Conservation (phyloP, 129 eudicot genomes). For the Centrapalus pauciflorus region DNA sequence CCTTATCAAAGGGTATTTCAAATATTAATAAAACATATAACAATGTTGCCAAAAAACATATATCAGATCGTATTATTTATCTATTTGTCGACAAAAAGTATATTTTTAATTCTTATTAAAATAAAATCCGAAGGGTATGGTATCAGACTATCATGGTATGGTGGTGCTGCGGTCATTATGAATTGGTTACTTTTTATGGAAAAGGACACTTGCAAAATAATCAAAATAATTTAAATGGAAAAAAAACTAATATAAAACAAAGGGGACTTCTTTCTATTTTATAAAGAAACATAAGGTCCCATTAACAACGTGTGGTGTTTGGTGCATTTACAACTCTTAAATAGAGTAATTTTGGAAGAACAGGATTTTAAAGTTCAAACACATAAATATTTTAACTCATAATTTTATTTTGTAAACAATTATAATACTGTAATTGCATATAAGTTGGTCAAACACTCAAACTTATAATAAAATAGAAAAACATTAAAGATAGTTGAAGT, state of each 20-base stretch:
- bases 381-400: too few relatives aligned
- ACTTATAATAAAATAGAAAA: too few relatives aligned
- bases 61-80: background rate
- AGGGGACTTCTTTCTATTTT: constrained; percentile 27
- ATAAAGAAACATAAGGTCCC: constrained; percentile 36
- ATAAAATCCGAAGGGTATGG: constrained; percentile 4
- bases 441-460: too few relatives aligned
- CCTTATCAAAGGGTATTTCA: too few relatives aligned
- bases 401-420: too few relatives aligned
- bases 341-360: constrained; percentile 1
- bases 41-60: background rate
- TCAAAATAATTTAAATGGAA: constrained; percentile 1
- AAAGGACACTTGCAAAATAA: constrained; percentile 17
- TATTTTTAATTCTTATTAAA: background rate
- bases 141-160: too few relatives aligned
- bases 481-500: too few relatives aligned
- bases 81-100: too few relatives aligned
- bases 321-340: constrained; percentile 17
- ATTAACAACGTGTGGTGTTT: constrained; percentile 34
- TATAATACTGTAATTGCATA: too few relatives aligned
- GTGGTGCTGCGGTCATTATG: constrained; percentile 24
- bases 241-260: constrained; percentile 18
- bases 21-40: too few relatives aligned
- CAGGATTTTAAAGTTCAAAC: background rate
- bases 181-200: constrained; percentile 19